These are phyloP conservation scores for Adenanthera pavonina DNA, from an alignment of 306 rosid genomes.

Conservation along the genomic window DNA sequence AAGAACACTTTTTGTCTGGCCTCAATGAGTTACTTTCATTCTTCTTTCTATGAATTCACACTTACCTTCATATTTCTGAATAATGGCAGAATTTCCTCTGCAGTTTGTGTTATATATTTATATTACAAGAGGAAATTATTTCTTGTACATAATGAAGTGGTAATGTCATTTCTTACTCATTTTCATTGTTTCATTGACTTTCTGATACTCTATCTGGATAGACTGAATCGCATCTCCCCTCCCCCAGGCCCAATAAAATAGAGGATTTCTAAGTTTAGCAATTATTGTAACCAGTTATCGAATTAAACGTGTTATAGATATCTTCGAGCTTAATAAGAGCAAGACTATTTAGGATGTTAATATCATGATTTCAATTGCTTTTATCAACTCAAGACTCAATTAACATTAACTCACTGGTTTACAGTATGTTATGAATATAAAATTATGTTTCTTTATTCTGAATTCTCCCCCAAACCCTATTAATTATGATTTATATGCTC, in stretches of 20 bases:
- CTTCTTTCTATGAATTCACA: background rate
- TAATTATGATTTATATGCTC: background rate
- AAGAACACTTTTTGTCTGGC: background rate
- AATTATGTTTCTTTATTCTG: background rate
- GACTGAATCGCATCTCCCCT: background rate
- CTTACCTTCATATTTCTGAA: background rate
- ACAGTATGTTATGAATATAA: background rate
- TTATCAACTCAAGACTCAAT: background rate
- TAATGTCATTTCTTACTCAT: background rate
- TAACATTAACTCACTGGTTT: background rate
- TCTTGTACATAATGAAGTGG: background rate
- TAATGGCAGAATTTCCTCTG: background rate
- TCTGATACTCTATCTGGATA: background rate
- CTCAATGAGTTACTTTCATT: background rate
- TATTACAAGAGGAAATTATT: background rate
- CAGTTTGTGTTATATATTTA: background rate
- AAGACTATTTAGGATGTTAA: background rate
- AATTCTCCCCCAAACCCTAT: background rate
- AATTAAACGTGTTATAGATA: background rate
- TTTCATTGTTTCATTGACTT: background rate
- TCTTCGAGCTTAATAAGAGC: background rate
- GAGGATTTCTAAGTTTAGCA: background rate
- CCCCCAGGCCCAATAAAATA: background rate
- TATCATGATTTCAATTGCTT: conserved; percentile 2
- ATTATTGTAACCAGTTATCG: background rate